These are phyloP conservation scores for Chernovozyma sophiae-reginae DNA, from an alignment of 1,139 yeast genomes.

Conservation along the genomic window DNA sequence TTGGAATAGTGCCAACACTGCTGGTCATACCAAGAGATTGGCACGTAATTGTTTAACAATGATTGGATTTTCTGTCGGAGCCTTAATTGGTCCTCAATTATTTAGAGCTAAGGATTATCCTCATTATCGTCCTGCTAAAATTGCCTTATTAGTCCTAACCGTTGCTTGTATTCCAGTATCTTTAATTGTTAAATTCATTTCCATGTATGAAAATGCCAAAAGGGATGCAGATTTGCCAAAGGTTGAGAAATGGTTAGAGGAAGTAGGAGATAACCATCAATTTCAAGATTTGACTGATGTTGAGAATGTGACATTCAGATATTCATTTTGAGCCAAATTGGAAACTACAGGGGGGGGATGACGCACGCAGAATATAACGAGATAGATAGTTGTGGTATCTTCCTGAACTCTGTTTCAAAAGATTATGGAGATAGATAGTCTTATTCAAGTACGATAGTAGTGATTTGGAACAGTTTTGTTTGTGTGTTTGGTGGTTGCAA, in stretches of 20 bases:
- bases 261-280: slow-evolving; percentile 20
- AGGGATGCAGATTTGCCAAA: slow-evolving; percentile 21
- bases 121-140: slow-evolving; percentile 33
- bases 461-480: too few species aligned
- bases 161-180: slow-evolving; percentile 29
- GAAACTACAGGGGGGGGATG: too few species aligned
- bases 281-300: slow-evolving; percentile 35
- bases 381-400: too few species aligned
- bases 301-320: slow-evolving; percentile 31
- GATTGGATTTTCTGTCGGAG: slow-evolving; percentile 34
- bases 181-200: slow-evolving; percentile 21
- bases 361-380: too few species aligned
- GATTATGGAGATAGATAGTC: too few species aligned
- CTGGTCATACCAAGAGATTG: slow-evolving; percentile 32
- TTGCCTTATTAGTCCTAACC: slow-evolving; percentile 29
- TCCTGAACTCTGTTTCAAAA: too few species aligned
- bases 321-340: slow-evolving; percentile 23
- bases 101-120: slow-evolving; percentile 27
- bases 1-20: slow-evolving; percentile 34
- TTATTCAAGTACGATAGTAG: too few species aligned
- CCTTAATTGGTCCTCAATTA: slow-evolving; percentile 38
- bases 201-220: slow-evolving; percentile 21
- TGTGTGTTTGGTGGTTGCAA: too few species aligned
- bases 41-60: slow-evolving; percentile 26
- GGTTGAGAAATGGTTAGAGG: slow-evolving; percentile 10